Evolutionary conservation across 441 rosid species (phyloP), one percentile per base, ranked within the genome.

Genomic region (Eutrema salsugineum): DNA sequence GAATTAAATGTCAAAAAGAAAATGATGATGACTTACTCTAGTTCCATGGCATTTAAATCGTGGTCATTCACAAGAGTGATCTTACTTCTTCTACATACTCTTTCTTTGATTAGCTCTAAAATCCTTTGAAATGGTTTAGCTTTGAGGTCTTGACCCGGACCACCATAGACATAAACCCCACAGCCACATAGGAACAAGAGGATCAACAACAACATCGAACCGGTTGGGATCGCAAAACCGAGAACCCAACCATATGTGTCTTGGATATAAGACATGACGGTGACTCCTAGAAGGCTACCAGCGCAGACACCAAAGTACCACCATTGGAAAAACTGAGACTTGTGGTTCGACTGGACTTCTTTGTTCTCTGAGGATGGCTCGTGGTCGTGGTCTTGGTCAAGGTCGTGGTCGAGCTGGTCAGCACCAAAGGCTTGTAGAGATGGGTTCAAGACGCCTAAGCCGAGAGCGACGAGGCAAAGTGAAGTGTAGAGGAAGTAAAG

Each of bases 371-470:
- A 59, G 27, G 95, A 91, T 51, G 84, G 32, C 38, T 88, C 90
- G 8, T 88, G 85, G 51, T 42, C 56, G 2, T 40, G 38, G 16
- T 86, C 85, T 1, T 38, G 57, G 40, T 82, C 86, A 0, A 88
- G 85, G 46, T 68, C 55, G 14, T 38, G 64, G 24, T 82, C 86
- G 1, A 90, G 86, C 68, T 93, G 95, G 80, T 90, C 97, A 2
- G 97, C 91, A 11, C 86, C 98, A 40, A 93, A 87, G 47, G 97
- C 97, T 71, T 90, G 98, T 30, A 93, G 71, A 14, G 97, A 90
- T 12, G 98, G 97, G 78, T 84, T 90, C 49, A 84, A 84, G 33
- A 87, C 98, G 10, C 92, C 98, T 42, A 84, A 86, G 71, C 98
- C 97, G 2, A 90, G 42, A 12, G 98, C 88, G 55, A 88, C 84